phyloP scores from a whole-genome alignment of 2,329 filamentous ascomycete species.

The Penicillium sp. region DNA sequence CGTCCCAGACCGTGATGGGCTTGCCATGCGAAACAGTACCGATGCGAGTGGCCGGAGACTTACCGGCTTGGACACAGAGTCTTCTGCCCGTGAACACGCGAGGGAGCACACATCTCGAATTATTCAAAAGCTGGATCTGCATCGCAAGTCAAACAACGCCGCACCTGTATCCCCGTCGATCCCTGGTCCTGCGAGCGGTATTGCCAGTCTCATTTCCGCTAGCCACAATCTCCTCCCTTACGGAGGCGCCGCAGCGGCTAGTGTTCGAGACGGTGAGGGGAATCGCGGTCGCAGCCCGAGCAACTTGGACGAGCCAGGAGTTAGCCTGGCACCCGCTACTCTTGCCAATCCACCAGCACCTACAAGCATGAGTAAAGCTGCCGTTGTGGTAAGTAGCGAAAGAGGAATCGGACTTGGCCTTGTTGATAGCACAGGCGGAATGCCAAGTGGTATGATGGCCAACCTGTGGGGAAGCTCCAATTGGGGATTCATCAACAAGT shows the following conservation, averaged over 20 bases:
- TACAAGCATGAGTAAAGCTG: constrained; percentile 83
- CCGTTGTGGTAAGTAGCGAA: constrained; percentile 79
- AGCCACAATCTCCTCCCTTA: constrained; percentile 78
- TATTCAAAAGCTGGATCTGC: constrained; percentile 89
- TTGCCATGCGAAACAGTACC: constrained; percentile 66
- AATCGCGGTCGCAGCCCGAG: constrained; percentile 36
- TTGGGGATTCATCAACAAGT: constrained; percentile 69
- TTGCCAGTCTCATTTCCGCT: constrained; percentile 81
- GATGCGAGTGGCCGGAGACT: constrained; percentile 62
- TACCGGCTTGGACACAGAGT: constrained; percentile 60
- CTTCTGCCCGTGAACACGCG: constrained; percentile 66
- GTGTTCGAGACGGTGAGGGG: constrained; percentile 39
- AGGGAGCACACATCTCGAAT: constrained; percentile 83
- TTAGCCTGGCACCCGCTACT: constrained; percentile 76
- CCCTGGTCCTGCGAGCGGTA: constrained; percentile 60
- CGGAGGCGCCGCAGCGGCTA: constrained; percentile 48
- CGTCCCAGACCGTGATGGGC: constrained; percentile 62
- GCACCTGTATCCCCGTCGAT: constrained; percentile 49
- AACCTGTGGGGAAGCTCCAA: constrained; percentile 92
- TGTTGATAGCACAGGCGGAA: constrained; percentile 63
- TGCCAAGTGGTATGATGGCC: constrained; percentile 84
- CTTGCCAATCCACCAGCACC: constrained; percentile 79
- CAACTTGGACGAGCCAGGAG: constrained; percentile 52
- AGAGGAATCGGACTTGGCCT: constrained; percentile 65
- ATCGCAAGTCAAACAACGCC: constrained; percentile 71